Evolutionary conservation across 352 stramenopile genomes (phyloP).

Genomic region (Phytophthora ramorum): DNA sequence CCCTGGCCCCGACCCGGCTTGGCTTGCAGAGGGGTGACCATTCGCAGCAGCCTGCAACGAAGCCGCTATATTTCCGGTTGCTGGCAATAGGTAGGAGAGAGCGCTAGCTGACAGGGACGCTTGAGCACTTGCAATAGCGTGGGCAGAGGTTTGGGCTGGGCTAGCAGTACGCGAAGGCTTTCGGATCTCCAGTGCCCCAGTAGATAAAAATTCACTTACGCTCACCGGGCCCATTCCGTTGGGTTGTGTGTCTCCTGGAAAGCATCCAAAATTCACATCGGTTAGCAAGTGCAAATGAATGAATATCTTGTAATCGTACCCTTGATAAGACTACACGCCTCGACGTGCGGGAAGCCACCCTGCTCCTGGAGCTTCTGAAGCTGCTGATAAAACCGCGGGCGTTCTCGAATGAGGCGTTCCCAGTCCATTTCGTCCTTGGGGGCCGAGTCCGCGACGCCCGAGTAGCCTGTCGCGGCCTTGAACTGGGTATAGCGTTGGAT

Average conservation of each 20-base stretch:
- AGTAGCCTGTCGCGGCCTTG: conserved; percentile 38
- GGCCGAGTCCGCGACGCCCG: conserved; percentile 6
- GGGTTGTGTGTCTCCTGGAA: conserved; percentile 24
- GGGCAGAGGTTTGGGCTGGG: conserved; percentile 16
- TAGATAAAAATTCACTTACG: conserved; percentile 29
- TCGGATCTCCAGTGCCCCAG: conserved; percentile 17
- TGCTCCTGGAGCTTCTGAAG: conserved; percentile 36
- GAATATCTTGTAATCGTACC: conserved; percentile 17
- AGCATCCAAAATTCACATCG: not conserved
- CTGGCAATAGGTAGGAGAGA: conserved; percentile 43
- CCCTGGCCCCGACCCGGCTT: not conserved
- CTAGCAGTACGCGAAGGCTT: conserved; percentile 2
- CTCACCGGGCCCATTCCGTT: conserved; percentile 20
- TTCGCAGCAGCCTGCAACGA: conserved; percentile 17
- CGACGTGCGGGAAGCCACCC: conserved; percentile 35
- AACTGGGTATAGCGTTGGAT: conserved; percentile 41
- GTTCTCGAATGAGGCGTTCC: conserved; percentile 38
- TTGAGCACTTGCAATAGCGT: conserved; percentile 32
- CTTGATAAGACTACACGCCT: conserved; percentile 41
- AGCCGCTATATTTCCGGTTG: conserved; percentile 23
- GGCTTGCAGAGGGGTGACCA: not conserved
- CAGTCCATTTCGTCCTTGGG: conserved; percentile 36
- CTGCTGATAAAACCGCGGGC: conserved; percentile 25
- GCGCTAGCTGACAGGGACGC: conserved; percentile 30
- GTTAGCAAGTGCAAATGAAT: not conserved